These are phyloP conservation scores for Massariosphaeria phaeospora DNA, from an alignment of 495 filamentous ascomycete species.

Conservation along the genomic window DNA sequence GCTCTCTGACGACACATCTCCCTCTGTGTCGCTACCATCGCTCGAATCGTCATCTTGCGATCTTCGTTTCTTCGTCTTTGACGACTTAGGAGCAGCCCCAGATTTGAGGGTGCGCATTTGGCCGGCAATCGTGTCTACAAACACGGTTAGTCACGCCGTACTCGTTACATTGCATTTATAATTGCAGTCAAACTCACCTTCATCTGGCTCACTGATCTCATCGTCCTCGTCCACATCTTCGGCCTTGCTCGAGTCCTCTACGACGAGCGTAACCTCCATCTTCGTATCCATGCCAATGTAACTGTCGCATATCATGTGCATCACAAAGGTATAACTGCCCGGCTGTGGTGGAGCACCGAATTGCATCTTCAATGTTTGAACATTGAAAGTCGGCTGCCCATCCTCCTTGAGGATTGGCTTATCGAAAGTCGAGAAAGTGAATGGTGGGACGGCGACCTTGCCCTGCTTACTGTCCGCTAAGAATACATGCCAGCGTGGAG, in stretches of 20 bases:
- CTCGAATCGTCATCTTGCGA: conserved; percentile 52
- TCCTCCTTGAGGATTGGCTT: conserved; percentile 69
- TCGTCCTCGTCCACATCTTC: conserved; percentile 75
- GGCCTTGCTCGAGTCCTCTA: conserved; percentile 87
- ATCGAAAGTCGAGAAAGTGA: conserved; percentile 84
- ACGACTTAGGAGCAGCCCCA: conserved; percentile 50
- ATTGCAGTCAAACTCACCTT: conserved; percentile 60
- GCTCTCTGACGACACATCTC: conserved; percentile 43
- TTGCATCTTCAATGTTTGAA: conserved; percentile 95
- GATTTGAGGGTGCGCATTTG: conserved; percentile 89
- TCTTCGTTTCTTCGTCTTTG: conserved; percentile 49
- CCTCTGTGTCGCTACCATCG: conserved; percentile 54
- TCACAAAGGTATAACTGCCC: conserved; percentile 84
- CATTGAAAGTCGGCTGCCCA: conserved; percentile 78
- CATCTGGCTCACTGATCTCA: conserved; percentile 95
- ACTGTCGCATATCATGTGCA: conserved; percentile 88
- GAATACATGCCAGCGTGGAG: conserved; percentile 88
- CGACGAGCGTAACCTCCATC: conserved; percentile 77
- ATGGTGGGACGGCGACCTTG: conserved; percentile 91
- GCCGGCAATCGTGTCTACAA: conserved; percentile 81
- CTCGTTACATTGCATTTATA: not conserved
- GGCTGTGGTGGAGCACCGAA: conserved; percentile 93
- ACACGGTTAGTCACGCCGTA: conserved; percentile 7
- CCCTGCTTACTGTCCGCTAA: conserved; percentile 87
- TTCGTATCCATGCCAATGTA: conserved; percentile 90